Percentiles rank a stretch among this genome's conserved stretches.
Conservation (phyloP, 2,329 filamentous ascomycete species). For the Orbilia oligospora region DNA sequence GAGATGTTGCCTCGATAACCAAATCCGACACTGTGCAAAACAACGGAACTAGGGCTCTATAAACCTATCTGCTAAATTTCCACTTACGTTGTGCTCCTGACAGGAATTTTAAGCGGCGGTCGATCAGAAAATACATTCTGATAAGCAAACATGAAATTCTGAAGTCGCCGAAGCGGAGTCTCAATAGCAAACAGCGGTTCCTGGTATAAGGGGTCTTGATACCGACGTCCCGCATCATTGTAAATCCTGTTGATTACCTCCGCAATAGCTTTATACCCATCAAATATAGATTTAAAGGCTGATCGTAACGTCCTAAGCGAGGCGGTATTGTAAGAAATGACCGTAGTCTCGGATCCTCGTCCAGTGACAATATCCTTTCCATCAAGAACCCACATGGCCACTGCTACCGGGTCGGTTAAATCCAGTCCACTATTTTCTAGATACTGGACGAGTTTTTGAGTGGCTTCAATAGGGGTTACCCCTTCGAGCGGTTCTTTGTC, state of each 20-base stretch:
- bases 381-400: constrained; percentile 41
- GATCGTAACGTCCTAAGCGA: constrained; percentile 8
- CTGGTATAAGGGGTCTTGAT: constrained; percentile 7
- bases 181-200: constrained; percentile 8
- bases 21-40: no score
- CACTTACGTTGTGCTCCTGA: not conserved
- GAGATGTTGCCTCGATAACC: no score
- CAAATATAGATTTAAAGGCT: constrained; percentile 24
- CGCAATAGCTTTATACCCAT: constrained; percentile 29
- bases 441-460: not conserved
- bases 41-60: not conserved
- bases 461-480: constrained; percentile 1
- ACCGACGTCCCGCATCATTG: not conserved
- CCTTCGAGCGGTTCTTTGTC: not conserved
- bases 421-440: constrained; percentile 9
- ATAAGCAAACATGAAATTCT: constrained; percentile 32
- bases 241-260: constrained; percentile 30
- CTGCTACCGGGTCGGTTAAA: constrained; percentile 12
- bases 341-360: no score
- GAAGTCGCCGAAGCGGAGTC: constrained; percentile 23
- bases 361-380: not conserved
- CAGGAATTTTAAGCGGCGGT: not conserved
- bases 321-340: constrained; percentile 25
- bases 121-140: not conserved
- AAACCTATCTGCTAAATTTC: not conserved